Percentiles rank a stretch among this genome's conserved stretches.
Conservation (phyloP, 1,139 yeast species). For the Blastobotrys malaysiensis region DNA sequence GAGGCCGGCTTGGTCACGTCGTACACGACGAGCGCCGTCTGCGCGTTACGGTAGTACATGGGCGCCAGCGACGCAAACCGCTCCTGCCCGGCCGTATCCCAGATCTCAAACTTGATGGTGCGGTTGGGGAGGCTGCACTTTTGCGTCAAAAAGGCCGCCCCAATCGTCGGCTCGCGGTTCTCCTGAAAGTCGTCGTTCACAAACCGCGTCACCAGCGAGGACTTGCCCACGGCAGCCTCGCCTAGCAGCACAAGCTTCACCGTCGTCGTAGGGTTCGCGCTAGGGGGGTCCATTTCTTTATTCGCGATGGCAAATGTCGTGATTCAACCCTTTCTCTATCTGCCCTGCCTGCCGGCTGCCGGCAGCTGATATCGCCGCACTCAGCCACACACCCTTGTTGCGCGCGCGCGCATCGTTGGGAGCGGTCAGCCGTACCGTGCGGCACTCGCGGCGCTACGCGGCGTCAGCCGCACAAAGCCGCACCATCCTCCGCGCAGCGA, state of each 20-base stretch:
- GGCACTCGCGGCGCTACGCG: too few relatives aligned
- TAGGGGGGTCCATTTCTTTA: conserved; percentile 15
- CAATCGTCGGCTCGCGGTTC: conserved; percentile 95
- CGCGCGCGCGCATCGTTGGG: too few relatives aligned
- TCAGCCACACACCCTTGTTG: too few relatives aligned
- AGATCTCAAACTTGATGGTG: conserved; percentile 91
- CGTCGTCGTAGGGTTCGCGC: conserved; percentile 47
- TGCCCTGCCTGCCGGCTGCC: too few relatives aligned
- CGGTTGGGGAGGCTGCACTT: conserved; percentile 87
- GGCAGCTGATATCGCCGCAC: too few relatives aligned
- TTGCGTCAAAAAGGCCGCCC: conserved; percentile 95
- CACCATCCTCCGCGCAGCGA: too few relatives aligned
- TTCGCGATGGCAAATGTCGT: too few relatives aligned
- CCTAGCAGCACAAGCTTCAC: conserved; percentile 88
- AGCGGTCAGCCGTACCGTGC: too few relatives aligned
- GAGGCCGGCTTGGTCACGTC: conserved; percentile 97
- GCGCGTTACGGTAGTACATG: conserved; percentile 98
- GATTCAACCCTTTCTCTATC: too few relatives aligned
- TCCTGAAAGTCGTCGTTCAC: conserved; percentile 96
- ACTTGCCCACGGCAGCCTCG: conserved; percentile 97
- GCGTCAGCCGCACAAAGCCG: too few relatives aligned
- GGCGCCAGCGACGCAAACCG: conserved; percentile 96
- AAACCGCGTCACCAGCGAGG: conserved; percentile 85
- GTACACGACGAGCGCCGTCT: conserved; percentile 93
- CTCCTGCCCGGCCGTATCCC: conserved; percentile 99